These are phyloP conservation scores for Proliferodiscus dingleyae DNA, from an alignment of 2,329 filamentous ascomycete genomes.

Conservation along the genomic window DNA sequence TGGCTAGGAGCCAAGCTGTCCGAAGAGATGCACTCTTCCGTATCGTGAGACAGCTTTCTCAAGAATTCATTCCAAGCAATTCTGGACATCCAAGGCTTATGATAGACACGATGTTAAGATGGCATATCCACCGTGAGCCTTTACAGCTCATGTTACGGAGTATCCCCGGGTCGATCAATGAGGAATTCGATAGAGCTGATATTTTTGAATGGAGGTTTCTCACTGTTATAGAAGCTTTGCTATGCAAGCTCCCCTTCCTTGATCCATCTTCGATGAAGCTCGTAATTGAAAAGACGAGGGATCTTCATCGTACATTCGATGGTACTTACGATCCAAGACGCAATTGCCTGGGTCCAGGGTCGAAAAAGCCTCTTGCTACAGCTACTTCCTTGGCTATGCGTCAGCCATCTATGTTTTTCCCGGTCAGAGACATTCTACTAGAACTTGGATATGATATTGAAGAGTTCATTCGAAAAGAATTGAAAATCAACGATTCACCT, in stretches of 20 bases:
- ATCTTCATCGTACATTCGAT: constrained; percentile 1
- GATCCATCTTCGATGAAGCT: constrained; percentile 9
- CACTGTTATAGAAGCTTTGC: constrained; percentile 4
- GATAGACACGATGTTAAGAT: too few relatives aligned
- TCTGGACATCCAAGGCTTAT: too few relatives aligned
- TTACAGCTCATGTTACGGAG: too few relatives aligned
- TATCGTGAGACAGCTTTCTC: too few relatives aligned
- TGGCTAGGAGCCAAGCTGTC: too few relatives aligned
- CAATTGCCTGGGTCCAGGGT: too few relatives aligned
- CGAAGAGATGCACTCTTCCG: too few relatives aligned
- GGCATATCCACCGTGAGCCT: too few relatives aligned
- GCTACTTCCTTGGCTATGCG: constrained; percentile 8
- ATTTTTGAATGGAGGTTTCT: background rate
- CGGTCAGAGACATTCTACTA: constrained; percentile 2
- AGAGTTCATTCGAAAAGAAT: constrained; percentile 5
- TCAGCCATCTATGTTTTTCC: constrained; percentile 1
- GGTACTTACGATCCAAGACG: background rate
- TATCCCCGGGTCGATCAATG: too few relatives aligned
- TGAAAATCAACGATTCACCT: background rate
- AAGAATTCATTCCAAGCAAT: too few relatives aligned
- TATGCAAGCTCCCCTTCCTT: background rate
- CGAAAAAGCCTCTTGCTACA: too few relatives aligned
- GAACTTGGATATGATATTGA: background rate
- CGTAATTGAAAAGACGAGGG: constrained; percentile 3
- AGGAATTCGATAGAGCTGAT: too few relatives aligned